phyloP scores from a whole-genome alignment of 1,284 basidiomycete genomes.

The Pyrrhoderma lamaoense region DNA sequence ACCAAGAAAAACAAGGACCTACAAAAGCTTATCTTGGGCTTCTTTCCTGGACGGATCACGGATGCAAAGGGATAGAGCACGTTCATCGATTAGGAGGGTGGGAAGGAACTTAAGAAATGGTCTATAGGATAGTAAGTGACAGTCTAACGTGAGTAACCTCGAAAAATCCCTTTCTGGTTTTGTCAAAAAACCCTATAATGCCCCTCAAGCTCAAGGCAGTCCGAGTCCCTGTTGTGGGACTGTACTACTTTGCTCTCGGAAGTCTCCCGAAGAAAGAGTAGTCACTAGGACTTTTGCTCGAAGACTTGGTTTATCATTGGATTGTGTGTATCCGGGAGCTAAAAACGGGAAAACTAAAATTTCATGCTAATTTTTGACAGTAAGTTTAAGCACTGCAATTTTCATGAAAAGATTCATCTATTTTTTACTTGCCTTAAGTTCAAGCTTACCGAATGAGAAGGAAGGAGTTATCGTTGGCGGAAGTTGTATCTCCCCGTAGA shows the following conservation, averaged over 20 bases:
- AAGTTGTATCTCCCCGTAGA: conserved; percentile 13
- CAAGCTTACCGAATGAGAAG: conserved; percentile 12
- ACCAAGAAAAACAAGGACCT: not conserved
- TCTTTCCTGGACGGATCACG: not conserved
- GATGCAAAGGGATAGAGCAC: no score
- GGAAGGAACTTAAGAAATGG: no score
- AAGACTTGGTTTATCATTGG: not conserved
- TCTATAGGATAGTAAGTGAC: no score
- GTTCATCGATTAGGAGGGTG: no score
- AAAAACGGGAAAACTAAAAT: conserved; percentile 7
- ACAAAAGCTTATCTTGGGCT: not conserved
- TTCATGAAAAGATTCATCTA: not conserved
- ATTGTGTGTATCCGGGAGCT: conserved; percentile 4
- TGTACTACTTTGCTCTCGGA: not conserved
- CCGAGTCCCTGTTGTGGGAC: not conserved
- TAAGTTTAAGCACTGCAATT: not conserved
- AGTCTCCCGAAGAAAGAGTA: not conserved
- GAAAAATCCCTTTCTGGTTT: no score
- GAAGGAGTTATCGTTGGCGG: conserved; percentile 5
- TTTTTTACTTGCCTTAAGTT: conserved; percentile 10
- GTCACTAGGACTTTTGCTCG: conserved; percentile 2
- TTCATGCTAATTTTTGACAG: conserved; percentile 2
- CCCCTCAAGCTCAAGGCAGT: not conserved
- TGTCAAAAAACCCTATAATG: no score
- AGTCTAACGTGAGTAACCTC: no score